Conservation (phyloP, 768 basidiomycete species). For the Leccinum arenicola region DNA sequence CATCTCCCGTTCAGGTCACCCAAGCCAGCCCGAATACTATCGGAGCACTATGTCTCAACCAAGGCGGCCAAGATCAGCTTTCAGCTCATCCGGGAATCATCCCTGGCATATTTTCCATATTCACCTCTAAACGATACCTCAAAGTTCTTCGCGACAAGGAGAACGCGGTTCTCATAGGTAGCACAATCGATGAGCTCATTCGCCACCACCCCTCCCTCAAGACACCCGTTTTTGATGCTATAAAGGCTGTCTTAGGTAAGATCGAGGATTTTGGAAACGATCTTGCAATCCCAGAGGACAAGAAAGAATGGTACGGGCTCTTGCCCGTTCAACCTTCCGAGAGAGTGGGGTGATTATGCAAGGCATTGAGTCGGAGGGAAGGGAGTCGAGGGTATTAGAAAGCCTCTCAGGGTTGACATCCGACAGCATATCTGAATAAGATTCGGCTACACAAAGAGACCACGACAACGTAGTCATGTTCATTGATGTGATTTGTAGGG, state of each 20-base stretch:
- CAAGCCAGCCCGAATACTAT: slow-evolving; percentile 93
- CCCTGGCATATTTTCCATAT: slow-evolving; percentile 79
- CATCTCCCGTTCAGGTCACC: slow-evolving; percentile 57
- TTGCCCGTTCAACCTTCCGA: slow-evolving; percentile 28
- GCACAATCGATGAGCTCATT: slow-evolving; percentile 90
- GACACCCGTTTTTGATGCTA: slow-evolving; percentile 69
- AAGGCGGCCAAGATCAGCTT: slow-evolving; percentile 81
- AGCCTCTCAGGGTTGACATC: slow-evolving; percentile 19
- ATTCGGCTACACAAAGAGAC: slow-evolving; percentile 40
- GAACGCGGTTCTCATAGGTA: slow-evolving; percentile 85
- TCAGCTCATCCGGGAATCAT: slow-evolving; percentile 77
- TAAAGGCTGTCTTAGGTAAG: slow-evolving; percentile 65
- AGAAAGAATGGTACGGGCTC: slow-evolving; percentile 67
- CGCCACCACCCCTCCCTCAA: slow-evolving; percentile 93
- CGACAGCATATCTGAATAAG: slow-evolving; percentile 23
- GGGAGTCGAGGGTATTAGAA: slow-evolving; percentile 18
- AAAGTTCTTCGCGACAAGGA: slow-evolving; percentile 90
- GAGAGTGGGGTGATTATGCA: slow-evolving; percentile 47
- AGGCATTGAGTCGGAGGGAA: slow-evolving; percentile 32
- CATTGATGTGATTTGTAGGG: slow-evolving; percentile 77
- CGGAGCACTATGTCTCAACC: slow-evolving; percentile 94
- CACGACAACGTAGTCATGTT: slow-evolving; percentile 75
- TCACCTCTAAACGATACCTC: slow-evolving; percentile 80
- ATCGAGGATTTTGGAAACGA: slow-evolving; percentile 72
- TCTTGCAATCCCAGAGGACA: slow-evolving; percentile 53